phyloP scores from a whole-genome alignment of 257 asterid species.

The Scutellaria galericulata region DNA sequence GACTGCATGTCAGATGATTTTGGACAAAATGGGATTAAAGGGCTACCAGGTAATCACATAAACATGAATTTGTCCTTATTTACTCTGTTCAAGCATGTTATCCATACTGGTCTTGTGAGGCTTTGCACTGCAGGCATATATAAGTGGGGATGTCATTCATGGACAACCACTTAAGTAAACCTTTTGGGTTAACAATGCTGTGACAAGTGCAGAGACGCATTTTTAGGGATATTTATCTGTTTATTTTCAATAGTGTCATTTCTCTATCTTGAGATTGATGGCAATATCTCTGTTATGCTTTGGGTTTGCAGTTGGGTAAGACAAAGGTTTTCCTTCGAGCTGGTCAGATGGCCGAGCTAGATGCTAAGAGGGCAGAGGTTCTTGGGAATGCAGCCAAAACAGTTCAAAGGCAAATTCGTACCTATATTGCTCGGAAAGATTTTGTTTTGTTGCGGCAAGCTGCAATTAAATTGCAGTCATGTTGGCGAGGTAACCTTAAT shows the following conservation, averaged over 20 bases:
- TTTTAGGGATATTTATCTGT: background rate
- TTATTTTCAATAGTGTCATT: slow-evolving; percentile 5
- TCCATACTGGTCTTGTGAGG: slow-evolving; percentile 12
- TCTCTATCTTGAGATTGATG: slow-evolving; percentile 6
- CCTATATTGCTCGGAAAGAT: slow-evolving; percentile 88
- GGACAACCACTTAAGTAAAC: slow-evolving; percentile 10
- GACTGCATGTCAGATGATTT: slow-evolving; percentile 83
- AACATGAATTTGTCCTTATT: background rate
- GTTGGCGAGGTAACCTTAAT: slow-evolving; percentile 89
- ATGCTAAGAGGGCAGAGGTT: slow-evolving; percentile 95
- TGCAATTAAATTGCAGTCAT: slow-evolving; percentile 88
- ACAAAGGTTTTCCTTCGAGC: slow-evolving; percentile 97
- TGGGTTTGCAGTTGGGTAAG: slow-evolving; percentile 83
- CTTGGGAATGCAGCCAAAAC: slow-evolving; percentile 97
- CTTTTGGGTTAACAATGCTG: slow-evolving; percentile 8
- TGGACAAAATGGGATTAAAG: slow-evolving; percentile 85
- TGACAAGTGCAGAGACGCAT: background rate
- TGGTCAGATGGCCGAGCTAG: slow-evolving; percentile 99
- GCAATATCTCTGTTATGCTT: slow-evolving; percentile 33
- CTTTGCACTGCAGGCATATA: slow-evolving; percentile 11
- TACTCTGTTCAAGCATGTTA: slow-evolving; percentile 13
- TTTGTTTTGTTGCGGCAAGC: slow-evolving; percentile 75
- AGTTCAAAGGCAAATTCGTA: slow-evolving; percentile 93
- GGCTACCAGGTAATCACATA: slow-evolving; percentile 82
- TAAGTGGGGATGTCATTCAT: slow-evolving; percentile 14